Evolutionary conservation across 2,329 filamentous ascomycete genomes (phyloP), one percentile per base, ranked within the genome.

Genomic region (Fonsecaea nubica): DNA sequence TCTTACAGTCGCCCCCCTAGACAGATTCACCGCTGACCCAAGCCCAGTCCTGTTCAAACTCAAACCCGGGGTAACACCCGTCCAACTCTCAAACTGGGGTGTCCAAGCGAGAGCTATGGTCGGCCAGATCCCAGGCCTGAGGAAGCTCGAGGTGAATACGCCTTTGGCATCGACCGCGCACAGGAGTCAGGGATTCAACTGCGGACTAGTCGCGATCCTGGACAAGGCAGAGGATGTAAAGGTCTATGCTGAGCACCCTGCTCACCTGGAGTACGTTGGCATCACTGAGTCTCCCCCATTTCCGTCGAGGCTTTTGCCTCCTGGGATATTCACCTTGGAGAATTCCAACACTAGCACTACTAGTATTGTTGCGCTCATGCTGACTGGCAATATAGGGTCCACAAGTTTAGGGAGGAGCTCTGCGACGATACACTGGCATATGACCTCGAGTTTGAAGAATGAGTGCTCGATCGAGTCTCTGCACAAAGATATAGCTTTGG

Each of bases 191-290:
- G 81, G 81, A 0, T 83, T 78, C 63, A 74, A 83, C 71, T 76
- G 81, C 75, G 81, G 78, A 2, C 66, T 83, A 10, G 77, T 83
- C n/a, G 80, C 81, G 4, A 75, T 82, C 5, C 64, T 83, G 69
- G 81, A 83, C 67, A 79, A 78, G 50, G 67, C 76, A 2, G 79
- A 80, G 40, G 75, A 82, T 73, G 69, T 83, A 4, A 73, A 75
- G 55, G 75, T 74, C 9, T 84, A 83, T 75, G 80, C 79, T 3
- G 72, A 72, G 54, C 81, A 83, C 75, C 80, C 80, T 53, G 80
- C 80, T 33, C 82, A 84, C 74, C 65, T 79, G 64, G 77, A 78
- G 81, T 83, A 75, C 62, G 78, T 65, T 76, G 58, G 52, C 18
- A 35, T 48, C 21, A 30, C 21, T 10, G 3, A 25, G 3, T 12